These are phyloP conservation scores for Bretziella fagacearum DNA, from an alignment of 2,329 filamentous ascomycete species.

Conservation along the genomic window DNA sequence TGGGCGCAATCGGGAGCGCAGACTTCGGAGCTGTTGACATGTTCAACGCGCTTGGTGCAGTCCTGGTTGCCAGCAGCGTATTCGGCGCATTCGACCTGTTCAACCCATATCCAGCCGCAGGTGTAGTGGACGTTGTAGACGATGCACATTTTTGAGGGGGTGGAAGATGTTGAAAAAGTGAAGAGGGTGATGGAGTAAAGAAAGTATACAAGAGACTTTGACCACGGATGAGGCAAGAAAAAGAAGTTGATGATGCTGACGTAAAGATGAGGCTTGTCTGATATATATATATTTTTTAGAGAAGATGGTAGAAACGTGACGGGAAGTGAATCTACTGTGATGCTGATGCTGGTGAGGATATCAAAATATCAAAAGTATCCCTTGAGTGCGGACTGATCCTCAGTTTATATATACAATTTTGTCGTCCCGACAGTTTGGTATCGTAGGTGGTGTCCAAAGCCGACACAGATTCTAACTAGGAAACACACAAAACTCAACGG, in stretches of 20 bases:
- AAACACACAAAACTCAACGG: no score
- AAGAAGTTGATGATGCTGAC: background rate
- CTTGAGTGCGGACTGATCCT: background rate
- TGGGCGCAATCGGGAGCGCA: background rate
- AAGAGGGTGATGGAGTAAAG: background rate
- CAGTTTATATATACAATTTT: slow-evolving; percentile 11
- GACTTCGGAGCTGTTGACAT: background rate
- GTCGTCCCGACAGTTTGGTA: slow-evolving; percentile 10
- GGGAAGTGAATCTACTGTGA: background rate
- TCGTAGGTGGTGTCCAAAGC: no score
- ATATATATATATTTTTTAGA: background rate
- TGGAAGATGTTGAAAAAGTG: background rate
- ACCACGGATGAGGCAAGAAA: no score
- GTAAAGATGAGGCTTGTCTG: background rate
- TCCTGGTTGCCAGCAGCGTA: background rate
- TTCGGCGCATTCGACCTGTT: slow-evolving; percentile 3
- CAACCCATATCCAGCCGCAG: slow-evolving; percentile 5
- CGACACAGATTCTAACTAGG: no score
- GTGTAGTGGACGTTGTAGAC: slow-evolving; percentile 8
- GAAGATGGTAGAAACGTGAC: background rate
- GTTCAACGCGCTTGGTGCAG: background rate
- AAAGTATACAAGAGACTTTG: background rate
- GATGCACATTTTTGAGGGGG: slow-evolving; percentile 6
- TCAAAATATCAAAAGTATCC: background rate
- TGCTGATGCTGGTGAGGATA: slow-evolving; percentile 3